Base-by-base conservation (phyloP, 129 eudicot genomes). In the Heracleum sosnowskyi region DNA sequence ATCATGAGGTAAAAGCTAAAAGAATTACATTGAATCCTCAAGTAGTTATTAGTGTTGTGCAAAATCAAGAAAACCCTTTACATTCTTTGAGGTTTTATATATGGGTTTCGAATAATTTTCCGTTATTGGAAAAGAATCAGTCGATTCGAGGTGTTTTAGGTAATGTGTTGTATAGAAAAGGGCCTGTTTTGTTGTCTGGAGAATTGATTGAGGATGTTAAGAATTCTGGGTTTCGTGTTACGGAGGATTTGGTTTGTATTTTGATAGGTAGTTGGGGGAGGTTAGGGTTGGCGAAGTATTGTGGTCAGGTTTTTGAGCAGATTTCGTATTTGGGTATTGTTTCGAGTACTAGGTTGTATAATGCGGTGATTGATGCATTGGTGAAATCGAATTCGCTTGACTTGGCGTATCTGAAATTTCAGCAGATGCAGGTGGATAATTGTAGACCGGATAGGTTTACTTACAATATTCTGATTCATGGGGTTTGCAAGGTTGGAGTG, bases 211-310 rank as follows among this genome's bases (percentile, higher is more conserved):
- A 85, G 42, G 86, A 88, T 64, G 74, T 92, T 76, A 90, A 85
- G 41, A 86, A 69, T 26, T 87, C 91, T 20, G 96, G 96, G 22
- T 86, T 81, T 75, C 46, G 83, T 74, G 70, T 95, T 76, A 87
- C 83, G 33, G 96, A 90, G 87, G 93, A 88, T 77, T 83, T 85
- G 60, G 73, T 95, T 71, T 95, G 97, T 81, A 75, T 90, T 78
- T 76, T 95, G 64, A 82, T 95, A 11, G 88, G 88, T 55, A 95
- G 98, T 85, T 95, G 98, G 98, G 98, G 97, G 49, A 87, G 96
- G 64, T 88, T 95, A 80, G 98, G 98, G 72, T 82, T 95, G 69
- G 94, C 92, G n/a, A 92, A 92, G 84, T 95, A 95, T 76, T 83
- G 96, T 69, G 82, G 81, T 34, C 92, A 86, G 75, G 85, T 94